Base-by-base conservation (phyloP, 371 early-diverging fungal species). In the Lichtheimia hyalospora region DNA sequence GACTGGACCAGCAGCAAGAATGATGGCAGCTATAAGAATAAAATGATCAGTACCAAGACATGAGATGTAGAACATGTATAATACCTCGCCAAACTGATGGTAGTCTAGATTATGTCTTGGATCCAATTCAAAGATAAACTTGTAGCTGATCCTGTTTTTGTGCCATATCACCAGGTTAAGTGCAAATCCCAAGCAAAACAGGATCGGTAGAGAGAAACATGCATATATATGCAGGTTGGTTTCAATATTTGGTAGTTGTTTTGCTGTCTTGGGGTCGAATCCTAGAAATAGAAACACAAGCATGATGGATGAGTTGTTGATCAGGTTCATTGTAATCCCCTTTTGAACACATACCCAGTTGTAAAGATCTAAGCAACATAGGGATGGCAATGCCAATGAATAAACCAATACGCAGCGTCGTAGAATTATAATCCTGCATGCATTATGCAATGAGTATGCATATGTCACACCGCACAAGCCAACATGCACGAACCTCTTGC, bases 41-140 rank as follows among this genome's bases (percentile, higher is more conserved):
- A 2, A 4, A 34, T 34, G 34, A 34, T 34, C 34, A 34, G 10
- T 34, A 34, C 10, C 6, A 5, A 5, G 34, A 34, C 8, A 34
- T 27, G 0, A 27, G 3, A 27, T 27, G 7, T 27, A 27, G 27
- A 27, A 7, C 23, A 3, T 42, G 15, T 40, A 41, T n/a, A 7
- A 58, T 81, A 82, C 86, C 79, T 85, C 85, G 57, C 81, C 77
- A 69, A 88, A 93, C 61, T 92, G 80, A 58, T 84, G 84, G 58
- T 86, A 86, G 60, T 85, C 75, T 24, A 93, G 68, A 57, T 91
- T 87, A 59, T 90, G 79, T 61, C 94, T 76, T 12, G 91, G 88
- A 64, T 93, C 88, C 23, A 93, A 82, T 53, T 92, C 92, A 70
- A 94, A 93, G 48, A 93, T 92, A 60, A 93, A 93, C 67, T 86